Percentiles rank a stretch among this genome's conserved stretches.
Conservation (phyloP, 352 stramenopile species). For the Pythium folliculosum region DNA sequence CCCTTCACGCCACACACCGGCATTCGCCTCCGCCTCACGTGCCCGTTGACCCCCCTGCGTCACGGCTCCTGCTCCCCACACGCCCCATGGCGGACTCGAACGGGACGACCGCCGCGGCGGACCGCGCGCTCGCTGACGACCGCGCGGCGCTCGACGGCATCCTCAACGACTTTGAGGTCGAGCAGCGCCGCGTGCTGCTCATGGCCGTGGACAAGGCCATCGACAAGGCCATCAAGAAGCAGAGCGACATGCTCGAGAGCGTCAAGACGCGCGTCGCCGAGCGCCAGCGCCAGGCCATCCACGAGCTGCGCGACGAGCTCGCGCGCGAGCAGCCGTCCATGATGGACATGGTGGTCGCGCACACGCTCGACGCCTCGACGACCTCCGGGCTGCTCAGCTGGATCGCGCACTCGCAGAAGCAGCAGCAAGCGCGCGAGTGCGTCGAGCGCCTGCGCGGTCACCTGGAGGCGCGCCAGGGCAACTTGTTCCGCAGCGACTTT, state of each 20-base stretch:
- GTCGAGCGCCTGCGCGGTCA: slow-evolving; percentile 12
- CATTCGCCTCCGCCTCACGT: too few relatives aligned
- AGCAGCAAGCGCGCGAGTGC: neutral
- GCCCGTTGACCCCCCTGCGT: too few relatives aligned
- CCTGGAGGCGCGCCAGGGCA: slow-evolving; percentile 11
- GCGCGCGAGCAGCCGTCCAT: slow-evolving; percentile 8
- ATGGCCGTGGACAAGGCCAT: slow-evolving; percentile 18
- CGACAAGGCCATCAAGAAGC: slow-evolving; percentile 13
- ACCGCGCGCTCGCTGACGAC: slow-evolving; percentile 4
- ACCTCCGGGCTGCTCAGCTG: slow-evolving; percentile 1
- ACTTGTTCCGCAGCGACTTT: slow-evolving; percentile 20
- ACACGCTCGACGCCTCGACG: slow-evolving; percentile 6
- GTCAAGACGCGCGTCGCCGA: slow-evolving; percentile 6
- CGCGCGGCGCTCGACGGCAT: slow-evolving; percentile 12
- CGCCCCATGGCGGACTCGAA: neutral
- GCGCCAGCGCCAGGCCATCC: slow-evolving; percentile 4
- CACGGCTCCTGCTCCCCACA: too few relatives aligned
- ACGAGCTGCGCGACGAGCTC: slow-evolving; percentile 5
- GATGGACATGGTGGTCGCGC: slow-evolving; percentile 7
- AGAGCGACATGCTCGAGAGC: slow-evolving; percentile 14
- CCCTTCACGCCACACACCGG: too few relatives aligned
- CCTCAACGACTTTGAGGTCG: slow-evolving; percentile 13
- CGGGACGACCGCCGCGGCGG: neutral
- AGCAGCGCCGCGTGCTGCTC: slow-evolving; percentile 15
- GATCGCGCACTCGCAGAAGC: slow-evolving; percentile 7